Percentiles rank a stretch among this genome's conserved stretches.
Conservation (phyloP, 139 green algal species). For the Picochlorum costavermella region DNA sequence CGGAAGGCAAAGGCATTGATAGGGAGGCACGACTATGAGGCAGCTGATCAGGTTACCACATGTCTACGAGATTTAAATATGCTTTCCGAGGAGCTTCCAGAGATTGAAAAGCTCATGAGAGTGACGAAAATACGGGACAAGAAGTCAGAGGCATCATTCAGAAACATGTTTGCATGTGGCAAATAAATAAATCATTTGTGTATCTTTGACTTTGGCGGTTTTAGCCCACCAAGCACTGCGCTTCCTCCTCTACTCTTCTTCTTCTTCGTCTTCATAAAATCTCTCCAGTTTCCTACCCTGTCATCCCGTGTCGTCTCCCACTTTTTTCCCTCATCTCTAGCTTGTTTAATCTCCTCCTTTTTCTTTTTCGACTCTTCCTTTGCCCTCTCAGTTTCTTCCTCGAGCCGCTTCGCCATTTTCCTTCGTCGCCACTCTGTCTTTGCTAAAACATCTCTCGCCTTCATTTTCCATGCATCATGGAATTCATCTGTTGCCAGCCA, state of each 20-base stretch:
- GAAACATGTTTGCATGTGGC: conserved; percentile 21
- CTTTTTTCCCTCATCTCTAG: conserved; percentile 57
- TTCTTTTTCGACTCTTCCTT: conserved; percentile 45
- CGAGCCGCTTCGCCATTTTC: conserved; percentile 63
- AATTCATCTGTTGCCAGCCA: conserved; percentile 75
- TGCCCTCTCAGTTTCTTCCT: conserved; percentile 55
- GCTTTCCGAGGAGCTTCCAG: conserved; percentile 4
- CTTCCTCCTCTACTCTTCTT: conserved; percentile 26
- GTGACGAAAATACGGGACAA: not conserved
- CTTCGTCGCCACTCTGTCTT: conserved; percentile 60
- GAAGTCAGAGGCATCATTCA: conserved; percentile 15
- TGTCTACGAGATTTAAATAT: conserved; percentile 5
- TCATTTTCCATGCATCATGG: conserved; percentile 71
- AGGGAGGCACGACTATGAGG: conserved; percentile 28
- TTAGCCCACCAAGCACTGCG: conserved; percentile 31
- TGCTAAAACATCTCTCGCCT: conserved; percentile 73
- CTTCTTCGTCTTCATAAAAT: conserved; percentile 54
- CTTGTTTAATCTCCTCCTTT: conserved; percentile 56
- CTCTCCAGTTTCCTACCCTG: conserved; percentile 67
- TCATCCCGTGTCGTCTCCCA: conserved; percentile 76
- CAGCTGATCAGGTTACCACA: conserved; percentile 13
- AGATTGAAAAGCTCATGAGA: not conserved
- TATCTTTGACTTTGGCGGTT: conserved; percentile 48
- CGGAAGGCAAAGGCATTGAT: conserved; percentile 35
- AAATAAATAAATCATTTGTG: conserved; percentile 3